A percentile compares a stretch with the other conserved stretches of the same genome.
Evolutionary conservation across 2,329 filamentous ascomycete genomes (phyloP).

Genomic region (Emydomyces testavorans): DNA sequence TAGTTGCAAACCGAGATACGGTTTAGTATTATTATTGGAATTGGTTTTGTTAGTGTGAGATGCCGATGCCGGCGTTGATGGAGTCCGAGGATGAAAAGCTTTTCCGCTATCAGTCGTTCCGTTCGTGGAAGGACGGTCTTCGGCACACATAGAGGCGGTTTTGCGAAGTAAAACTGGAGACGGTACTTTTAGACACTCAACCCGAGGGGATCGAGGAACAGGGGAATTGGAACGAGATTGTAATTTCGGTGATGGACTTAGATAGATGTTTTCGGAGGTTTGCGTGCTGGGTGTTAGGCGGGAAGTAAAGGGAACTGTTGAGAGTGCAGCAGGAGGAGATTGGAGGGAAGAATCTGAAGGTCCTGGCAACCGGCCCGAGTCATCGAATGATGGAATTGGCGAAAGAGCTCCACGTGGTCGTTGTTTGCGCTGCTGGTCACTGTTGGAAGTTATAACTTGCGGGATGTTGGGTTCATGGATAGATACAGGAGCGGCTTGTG

Average conservation of each 20-base stretch:
- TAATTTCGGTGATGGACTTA: constrained; percentile 10
- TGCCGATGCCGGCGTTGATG: constrained; percentile 7
- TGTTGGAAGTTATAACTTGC: not conserved
- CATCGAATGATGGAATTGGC: not conserved
- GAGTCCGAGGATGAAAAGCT: constrained; percentile 14
- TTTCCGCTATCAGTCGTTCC: constrained; percentile 25
- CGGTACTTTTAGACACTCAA: not conserved
- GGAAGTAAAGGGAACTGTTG: constrained; percentile 10
- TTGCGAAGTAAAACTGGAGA: constrained; percentile 5
- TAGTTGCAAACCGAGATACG: constrained; percentile 2
- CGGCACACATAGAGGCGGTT: constrained; percentile 4
- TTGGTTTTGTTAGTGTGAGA: constrained; percentile 20
- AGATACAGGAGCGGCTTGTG: not conserved
- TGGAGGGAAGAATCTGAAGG: not conserved
- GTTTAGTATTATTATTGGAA: not conserved
- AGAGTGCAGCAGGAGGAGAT: not conserved
- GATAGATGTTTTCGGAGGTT: not conserved
- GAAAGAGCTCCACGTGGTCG: not conserved
- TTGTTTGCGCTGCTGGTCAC: not conserved
- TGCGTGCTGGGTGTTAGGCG: not conserved
- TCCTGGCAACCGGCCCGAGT: not conserved
- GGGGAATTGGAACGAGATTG: constrained; percentile 22
- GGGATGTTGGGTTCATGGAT: not conserved
- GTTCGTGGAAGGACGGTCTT: constrained; percentile 23
- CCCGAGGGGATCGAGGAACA: constrained; percentile 18